phyloP scores from a whole-genome alignment of 2,329 filamentous ascomycete species.

The Trichoderma semiorbis region DNA sequence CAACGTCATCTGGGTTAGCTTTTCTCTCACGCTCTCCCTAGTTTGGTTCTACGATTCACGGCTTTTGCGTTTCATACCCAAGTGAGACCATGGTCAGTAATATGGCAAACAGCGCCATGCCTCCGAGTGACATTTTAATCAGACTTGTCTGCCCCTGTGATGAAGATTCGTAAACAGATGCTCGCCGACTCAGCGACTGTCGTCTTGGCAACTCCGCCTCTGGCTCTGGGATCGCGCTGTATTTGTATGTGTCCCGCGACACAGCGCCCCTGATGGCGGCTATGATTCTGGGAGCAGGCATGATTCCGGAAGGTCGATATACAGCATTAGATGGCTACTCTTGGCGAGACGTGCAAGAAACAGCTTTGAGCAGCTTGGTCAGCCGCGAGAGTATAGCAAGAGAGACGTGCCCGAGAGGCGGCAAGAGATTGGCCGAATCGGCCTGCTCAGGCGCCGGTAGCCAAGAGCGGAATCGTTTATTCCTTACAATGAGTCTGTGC shows the following conservation, averaged over 20 bases:
- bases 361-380: neutral
- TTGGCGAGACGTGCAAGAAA: neutral
- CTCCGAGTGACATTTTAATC: constrained; percentile 20
- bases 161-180: neutral
- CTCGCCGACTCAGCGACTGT: neutral
- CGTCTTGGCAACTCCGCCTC: neutral
- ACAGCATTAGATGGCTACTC: neutral
- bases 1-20: neutral
- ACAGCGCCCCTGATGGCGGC: constrained; percentile 22
- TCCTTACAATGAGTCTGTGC: neutral
- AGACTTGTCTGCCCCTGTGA: constrained; percentile 14
- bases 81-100: constrained; percentile 20
- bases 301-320: neutral
- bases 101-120: constrained; percentile 21
- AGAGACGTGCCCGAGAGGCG: neutral
- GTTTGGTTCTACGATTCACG: neutral
- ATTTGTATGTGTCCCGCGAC: constrained; percentile 26
- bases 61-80: constrained; percentile 18
- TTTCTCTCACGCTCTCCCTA: neutral
- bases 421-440: neutral
- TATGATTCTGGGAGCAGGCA: constrained; percentile 17
- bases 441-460: neutral
- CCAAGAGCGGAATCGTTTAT: neutral
- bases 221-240: constrained; percentile 28
- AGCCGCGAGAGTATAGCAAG: neutral